phyloP scores from a whole-genome alignment of 2,329 filamentous ascomycete genomes.

The Blastomyces silverae region DNA sequence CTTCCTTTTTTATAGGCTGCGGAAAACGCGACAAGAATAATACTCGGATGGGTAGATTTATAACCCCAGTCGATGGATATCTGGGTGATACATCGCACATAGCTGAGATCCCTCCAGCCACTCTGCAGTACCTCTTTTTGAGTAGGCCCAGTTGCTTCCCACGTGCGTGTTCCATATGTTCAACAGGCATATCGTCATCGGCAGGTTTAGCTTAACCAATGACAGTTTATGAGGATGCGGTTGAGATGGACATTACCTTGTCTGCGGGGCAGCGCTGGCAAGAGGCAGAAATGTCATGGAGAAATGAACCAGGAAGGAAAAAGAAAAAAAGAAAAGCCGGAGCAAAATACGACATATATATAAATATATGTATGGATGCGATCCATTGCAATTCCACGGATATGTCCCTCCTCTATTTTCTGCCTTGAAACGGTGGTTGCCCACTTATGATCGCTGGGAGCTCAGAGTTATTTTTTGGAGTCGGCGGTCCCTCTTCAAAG shows the following conservation, averaged over 20 bases:
- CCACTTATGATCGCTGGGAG: neutral
- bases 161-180: conserved; percentile 5
- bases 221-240: neutral
- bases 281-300: too few species aligned
- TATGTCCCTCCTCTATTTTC: neutral
- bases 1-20: neutral
- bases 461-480: neutral
- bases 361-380: neutral
- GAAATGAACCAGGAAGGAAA: neutral
- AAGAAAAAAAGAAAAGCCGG: neutral
- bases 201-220: neutral
- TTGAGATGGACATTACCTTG: neutral
- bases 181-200: neutral
- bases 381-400: neutral
- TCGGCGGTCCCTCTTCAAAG: neutral
- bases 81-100: neutral
- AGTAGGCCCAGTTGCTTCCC: neutral
- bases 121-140: neutral
- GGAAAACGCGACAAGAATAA: conserved; percentile 6
- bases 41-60: neutral
- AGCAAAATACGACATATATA: neutral
- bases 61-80: neutral
- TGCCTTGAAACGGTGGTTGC: neutral
- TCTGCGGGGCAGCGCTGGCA: neutral
- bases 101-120: neutral